Percentiles rank a stretch among this genome's conserved stretches.
Conservation (phyloP, 306 rosid species). For the Cercis canadensis region DNA sequence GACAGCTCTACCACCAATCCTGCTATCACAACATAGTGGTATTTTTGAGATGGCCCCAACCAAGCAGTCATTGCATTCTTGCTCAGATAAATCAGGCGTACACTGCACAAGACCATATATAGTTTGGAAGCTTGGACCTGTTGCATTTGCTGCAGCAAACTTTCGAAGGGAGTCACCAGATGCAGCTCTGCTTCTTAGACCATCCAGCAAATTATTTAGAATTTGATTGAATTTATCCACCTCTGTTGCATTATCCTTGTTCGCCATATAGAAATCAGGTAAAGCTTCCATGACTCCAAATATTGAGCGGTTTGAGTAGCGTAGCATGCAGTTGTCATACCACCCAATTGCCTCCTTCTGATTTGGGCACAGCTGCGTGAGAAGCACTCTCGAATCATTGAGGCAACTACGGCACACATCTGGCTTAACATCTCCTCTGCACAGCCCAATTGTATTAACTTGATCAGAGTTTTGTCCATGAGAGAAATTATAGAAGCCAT, state of each 20-base stretch:
- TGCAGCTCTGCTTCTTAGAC: neutral
- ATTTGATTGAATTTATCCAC: neutral
- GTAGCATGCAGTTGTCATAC: conserved; percentile 32
- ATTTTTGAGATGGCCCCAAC: rapidly evolving
- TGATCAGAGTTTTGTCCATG: neutral
- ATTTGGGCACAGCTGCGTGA: conserved; percentile 21
- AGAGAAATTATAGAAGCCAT: conserved; percentile 40
- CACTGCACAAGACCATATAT: conserved; percentile 41
- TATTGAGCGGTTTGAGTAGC: conserved; percentile 36
- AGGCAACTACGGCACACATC: conserved; percentile 34
- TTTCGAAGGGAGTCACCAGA: conserved; percentile 13
- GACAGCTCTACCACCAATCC: neutral
- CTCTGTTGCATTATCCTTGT: neutral
- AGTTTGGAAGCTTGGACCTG: neutral
- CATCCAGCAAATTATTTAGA: neutral
- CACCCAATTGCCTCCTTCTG: conserved; percentile 33
- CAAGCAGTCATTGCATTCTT: conserved; percentile 30
- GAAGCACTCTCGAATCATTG: conserved; percentile 8
- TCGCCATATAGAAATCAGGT: neutral
- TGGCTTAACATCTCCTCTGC: conserved; percentile 39
- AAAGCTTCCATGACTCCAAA: neutral
- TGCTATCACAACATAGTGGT: conserved; percentile 14
- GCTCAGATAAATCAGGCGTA: conserved; percentile 29
- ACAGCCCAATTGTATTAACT: conserved; percentile 35
- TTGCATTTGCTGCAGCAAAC: conserved; percentile 4